These are phyloP conservation scores for Primulina huaijiensis DNA, from an alignment of 257 asterid genomes.

Conservation along the genomic window DNA sequence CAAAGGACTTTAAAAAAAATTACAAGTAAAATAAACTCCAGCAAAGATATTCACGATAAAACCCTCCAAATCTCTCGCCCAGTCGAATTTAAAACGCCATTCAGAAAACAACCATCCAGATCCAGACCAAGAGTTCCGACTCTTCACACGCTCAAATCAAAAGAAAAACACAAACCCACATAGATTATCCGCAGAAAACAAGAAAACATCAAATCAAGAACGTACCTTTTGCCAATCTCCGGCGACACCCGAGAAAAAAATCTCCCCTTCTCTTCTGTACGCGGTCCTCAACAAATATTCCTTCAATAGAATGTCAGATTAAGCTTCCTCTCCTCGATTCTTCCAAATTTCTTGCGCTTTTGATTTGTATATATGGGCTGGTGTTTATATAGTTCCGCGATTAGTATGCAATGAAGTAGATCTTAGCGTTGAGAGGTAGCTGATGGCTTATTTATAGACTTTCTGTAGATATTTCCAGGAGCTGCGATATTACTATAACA, in stretches of 20 bases:
- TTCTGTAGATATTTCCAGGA: slow-evolving; percentile 15
- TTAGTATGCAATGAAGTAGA: no score
- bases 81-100: background rate
- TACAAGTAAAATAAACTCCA: no score
- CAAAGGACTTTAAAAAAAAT: no score
- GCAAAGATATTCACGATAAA: no score
- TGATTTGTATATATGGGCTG: no score
- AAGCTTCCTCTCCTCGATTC: background rate
- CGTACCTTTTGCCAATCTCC: slow-evolving; percentile 32
- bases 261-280: no score
- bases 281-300: no score
- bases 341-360: background rate
- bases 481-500: background rate
- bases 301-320: background rate
- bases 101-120: background rate
- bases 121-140: background rate
- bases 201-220: background rate
- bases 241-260: background rate
- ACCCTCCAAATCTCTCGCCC: no score
- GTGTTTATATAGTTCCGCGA: no score
- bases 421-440: no score
- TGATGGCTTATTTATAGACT: no score
- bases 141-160: background rate
- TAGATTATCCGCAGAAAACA: background rate
- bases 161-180: background rate